Evolutionary conservation across 1,284 basidiomycete species (phyloP).

Genomic region (Chalciporus sp.): DNA sequence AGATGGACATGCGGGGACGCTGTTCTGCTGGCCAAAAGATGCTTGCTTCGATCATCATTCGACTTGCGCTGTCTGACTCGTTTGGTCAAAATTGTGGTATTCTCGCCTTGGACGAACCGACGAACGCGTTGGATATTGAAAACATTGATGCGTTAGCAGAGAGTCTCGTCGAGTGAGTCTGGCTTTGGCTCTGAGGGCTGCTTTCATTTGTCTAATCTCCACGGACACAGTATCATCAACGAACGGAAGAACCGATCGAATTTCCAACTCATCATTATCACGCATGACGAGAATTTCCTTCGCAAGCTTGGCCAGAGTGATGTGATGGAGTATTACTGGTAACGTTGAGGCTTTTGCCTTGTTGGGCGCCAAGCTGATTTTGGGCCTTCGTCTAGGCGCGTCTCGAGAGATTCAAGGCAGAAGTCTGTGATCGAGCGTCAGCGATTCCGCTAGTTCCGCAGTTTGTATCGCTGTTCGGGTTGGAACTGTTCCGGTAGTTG

Average conservation of each 20-base stretch:
- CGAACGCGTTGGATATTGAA: conserved; percentile 95
- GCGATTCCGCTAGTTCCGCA: conserved; percentile 54
- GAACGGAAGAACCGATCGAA: conserved; percentile 88
- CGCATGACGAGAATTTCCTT: conserved; percentile 92
- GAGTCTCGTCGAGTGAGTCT: conserved; percentile 86
- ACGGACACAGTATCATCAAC: conserved; percentile 76
- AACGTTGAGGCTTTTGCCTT: conserved; percentile 3
- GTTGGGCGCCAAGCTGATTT: neutral
- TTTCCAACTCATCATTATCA: conserved; percentile 98
- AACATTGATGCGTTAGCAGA: conserved; percentile 94
- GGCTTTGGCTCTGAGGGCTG: neutral
- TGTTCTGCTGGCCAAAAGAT: conserved; percentile 99
- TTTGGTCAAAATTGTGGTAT: conserved; percentile 98
- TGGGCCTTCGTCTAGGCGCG: conserved; percentile 46
- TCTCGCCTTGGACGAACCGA: conserved; percentile 96
- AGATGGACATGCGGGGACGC: conserved; percentile 99
- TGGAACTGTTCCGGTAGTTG: too few species aligned
- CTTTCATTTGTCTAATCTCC: conserved; percentile 4
- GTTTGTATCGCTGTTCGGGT: neutral
- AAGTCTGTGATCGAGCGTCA: conserved; percentile 75
- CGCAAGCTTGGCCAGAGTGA: conserved; percentile 81
- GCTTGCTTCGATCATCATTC: conserved; percentile 98
- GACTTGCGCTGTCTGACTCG: conserved; percentile 96
- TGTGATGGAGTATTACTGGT: conserved; percentile 94
- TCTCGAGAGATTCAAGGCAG: conserved; percentile 62